A percentile compares a stretch with the other conserved stretches of the same genome.
Conservation (phyloP, 768 basidiomycete genomes). For the Butyriboletus loyo region DNA sequence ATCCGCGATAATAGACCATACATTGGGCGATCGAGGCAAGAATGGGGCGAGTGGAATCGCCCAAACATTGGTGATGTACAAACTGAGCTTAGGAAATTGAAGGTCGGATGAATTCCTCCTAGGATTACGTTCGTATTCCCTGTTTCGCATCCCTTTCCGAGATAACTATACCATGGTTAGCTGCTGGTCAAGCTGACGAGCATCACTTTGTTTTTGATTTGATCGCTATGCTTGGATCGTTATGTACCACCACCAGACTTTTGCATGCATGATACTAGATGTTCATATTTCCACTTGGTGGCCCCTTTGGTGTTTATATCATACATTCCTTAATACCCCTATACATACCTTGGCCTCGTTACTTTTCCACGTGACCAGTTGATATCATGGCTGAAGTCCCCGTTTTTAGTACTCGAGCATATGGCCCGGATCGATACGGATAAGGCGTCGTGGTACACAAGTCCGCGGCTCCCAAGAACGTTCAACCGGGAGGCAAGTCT, state of each 20-base stretch:
- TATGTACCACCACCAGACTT: constrained; percentile 11
- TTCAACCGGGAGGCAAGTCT: too few relatives aligned
- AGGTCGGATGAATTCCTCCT: constrained; percentile 7
- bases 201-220: background rate
- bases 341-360: background rate
- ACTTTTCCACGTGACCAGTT: background rate
- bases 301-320: background rate
- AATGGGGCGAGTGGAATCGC: constrained; percentile 45
- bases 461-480: too few relatives aligned
- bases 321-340: background rate
- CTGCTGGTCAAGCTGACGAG: constrained; percentile 18
- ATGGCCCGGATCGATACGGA: too few relatives aligned
- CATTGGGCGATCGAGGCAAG: background rate
- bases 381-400: background rate
- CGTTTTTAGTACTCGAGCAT: too few relatives aligned
- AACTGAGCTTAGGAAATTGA: constrained; percentile 33
- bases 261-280: constrained; percentile 4
- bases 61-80: constrained; percentile 39
- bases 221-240: background rate
- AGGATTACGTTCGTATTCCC: background rate
- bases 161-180: background rate
- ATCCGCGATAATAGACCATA: background rate
- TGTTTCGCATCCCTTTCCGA: background rate
- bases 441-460: too few relatives aligned
- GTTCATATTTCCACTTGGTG: background rate